Conservation (phyloP, 208 protist species). For the Crithidia brevicula region DNA sequence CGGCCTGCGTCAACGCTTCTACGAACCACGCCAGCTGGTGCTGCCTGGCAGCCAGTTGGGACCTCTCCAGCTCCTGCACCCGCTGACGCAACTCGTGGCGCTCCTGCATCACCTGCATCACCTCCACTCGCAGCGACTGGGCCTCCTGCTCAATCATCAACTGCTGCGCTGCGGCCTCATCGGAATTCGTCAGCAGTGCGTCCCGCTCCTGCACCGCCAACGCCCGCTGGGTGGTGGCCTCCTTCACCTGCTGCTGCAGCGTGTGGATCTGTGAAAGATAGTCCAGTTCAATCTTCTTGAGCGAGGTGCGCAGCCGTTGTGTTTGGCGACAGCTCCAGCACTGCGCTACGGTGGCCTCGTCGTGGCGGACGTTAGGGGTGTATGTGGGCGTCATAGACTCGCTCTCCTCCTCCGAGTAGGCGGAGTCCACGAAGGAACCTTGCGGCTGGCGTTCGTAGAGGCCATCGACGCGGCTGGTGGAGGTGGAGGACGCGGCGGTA, state of each 20-base stretch:
- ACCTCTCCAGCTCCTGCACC: constrained; percentile 12
- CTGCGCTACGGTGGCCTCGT: background rate
- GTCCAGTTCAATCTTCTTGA: constrained; percentile 29
- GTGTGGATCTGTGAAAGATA: constrained; percentile 25
- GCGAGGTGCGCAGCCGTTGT: constrained; percentile 19
- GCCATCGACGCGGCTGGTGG: constrained; percentile 24
- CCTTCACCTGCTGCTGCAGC: constrained; percentile 20
- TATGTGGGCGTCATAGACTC: background rate
- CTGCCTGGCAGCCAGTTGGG: background rate
- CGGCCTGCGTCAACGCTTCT: background rate
- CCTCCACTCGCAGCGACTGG: constrained; percentile 21
- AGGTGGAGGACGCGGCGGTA: background rate
- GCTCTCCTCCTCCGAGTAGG: background rate
- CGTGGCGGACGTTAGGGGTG: background rate
- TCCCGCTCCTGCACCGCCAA: constrained; percentile 28
- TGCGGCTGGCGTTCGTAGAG: constrained; percentile 13
- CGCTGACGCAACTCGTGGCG: constrained; percentile 11
- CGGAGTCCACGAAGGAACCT: constrained; percentile 5
- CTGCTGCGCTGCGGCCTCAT: constrained; percentile 5
- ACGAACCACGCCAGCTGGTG: background rate
- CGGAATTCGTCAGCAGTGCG: constrained; percentile 21
- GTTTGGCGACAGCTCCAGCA: constrained; percentile 26
- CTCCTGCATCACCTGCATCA: constrained; percentile 22
- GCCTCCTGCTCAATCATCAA: constrained; percentile 21
- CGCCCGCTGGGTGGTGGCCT: constrained; percentile 21